Conservation (phyloP, 116 monocot genomes). For the Zostera marina region DNA sequence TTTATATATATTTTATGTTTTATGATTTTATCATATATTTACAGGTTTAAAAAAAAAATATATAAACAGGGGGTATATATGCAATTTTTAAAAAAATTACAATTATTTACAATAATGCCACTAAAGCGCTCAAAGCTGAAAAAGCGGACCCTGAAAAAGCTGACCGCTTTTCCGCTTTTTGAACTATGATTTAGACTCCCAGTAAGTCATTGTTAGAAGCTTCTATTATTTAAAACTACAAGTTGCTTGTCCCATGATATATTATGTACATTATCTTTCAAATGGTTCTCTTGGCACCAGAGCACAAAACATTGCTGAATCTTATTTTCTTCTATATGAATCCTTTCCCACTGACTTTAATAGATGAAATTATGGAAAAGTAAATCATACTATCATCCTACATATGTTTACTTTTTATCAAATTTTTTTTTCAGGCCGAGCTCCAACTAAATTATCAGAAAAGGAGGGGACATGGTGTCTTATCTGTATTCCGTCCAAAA, state of each 20-base stretch:
- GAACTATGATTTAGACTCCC: too few relatives aligned
- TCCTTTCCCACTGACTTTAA: not conserved
- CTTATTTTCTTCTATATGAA: not conserved
- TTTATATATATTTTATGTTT: too few relatives aligned
- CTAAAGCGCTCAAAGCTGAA: too few relatives aligned
- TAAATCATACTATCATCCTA: not conserved
- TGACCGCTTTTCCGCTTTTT: too few relatives aligned
- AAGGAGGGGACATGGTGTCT: slow-evolving; percentile 78
- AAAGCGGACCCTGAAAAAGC: too few relatives aligned
- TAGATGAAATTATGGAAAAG: not conserved
- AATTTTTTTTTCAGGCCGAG: slow-evolving; percentile 44
- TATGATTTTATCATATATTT: too few relatives aligned
- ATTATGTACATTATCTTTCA: not conserved
- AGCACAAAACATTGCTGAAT: not conserved
- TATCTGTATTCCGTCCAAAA: slow-evolving; percentile 86
- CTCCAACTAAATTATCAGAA: slow-evolving; percentile 89
- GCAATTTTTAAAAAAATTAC: too few relatives aligned
- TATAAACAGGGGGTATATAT: too few relatives aligned
- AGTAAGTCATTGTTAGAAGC: too few relatives aligned
- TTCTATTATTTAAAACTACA: not conserved
- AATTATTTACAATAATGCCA: too few relatives aligned
- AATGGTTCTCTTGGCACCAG: not conserved
- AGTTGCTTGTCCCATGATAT: not conserved
- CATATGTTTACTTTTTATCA: not conserved
- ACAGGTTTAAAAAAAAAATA: too few relatives aligned